These are phyloP conservation scores for Paecilomyces sp. DNA, from an alignment of 2,329 filamentous ascomycete species.

Conservation along the genomic window DNA sequence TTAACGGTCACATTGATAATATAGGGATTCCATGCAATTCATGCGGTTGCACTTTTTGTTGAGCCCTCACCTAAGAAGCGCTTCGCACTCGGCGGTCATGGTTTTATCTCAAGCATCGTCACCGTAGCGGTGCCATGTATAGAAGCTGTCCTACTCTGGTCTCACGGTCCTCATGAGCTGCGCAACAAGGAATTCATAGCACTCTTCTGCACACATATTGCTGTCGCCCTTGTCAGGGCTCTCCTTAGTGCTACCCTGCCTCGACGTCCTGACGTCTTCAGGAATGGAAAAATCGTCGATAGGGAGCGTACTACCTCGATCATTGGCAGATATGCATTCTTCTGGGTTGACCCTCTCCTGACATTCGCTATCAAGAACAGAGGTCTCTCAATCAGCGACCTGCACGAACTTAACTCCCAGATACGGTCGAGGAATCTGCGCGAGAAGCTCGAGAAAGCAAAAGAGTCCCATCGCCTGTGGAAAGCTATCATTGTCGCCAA, in stretches of 20 bases:
- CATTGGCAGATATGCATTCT: constrained; percentile 55
- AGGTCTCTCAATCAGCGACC: constrained; percentile 54
- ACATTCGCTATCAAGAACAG: constrained; percentile 50
- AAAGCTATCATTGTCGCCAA: constrained; percentile 53
- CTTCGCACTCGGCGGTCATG: constrained; percentile 23
- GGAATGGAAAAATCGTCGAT: constrained; percentile 54
- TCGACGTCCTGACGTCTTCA: constrained; percentile 58
- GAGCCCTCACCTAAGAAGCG: constrained; percentile 25
- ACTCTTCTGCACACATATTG: constrained; percentile 45
- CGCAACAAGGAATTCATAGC: constrained; percentile 25
- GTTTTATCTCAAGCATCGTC: constrained; percentile 22
- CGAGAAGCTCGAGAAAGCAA: constrained; percentile 39
- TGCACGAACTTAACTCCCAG: constrained; percentile 52
- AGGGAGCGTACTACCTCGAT: constrained; percentile 53
- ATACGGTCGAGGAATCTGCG: constrained; percentile 47
- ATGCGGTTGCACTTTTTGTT: constrained; percentile 25
- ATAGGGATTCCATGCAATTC: constrained; percentile 23
- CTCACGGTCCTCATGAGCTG: constrained; percentile 9
- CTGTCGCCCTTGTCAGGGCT: constrained; percentile 22
- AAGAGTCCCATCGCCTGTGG: constrained; percentile 44
- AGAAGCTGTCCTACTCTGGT: constrained; percentile 25
- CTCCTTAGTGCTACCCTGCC: constrained; percentile 49
- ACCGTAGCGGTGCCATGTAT: constrained; percentile 13
- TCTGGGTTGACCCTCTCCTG: constrained; percentile 54
- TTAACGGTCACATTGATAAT: not conserved